These are phyloP conservation scores for Acanthamoeba sp. DNA, from an alignment of 208 protist species.

Conservation along the genomic window DNA sequence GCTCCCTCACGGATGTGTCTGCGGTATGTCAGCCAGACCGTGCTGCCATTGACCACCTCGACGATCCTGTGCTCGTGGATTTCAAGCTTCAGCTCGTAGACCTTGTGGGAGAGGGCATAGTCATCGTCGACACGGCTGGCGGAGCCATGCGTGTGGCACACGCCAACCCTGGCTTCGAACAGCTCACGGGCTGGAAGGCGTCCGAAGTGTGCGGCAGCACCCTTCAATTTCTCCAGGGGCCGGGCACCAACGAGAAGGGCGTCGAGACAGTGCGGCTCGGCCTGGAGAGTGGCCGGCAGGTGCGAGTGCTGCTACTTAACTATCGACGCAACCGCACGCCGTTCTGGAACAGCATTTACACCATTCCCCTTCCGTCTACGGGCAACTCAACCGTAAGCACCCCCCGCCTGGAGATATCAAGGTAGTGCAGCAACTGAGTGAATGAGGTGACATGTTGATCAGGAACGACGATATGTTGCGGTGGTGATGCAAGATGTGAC, in stretches of 20 bases:
- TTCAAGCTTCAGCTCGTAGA: constrained; percentile 15
- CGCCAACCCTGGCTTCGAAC: constrained; percentile 2
- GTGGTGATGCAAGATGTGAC: constrained; percentile 14
- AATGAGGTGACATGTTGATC: too few relatives aligned
- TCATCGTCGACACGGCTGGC: not conserved
- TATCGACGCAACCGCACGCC: constrained; percentile 8
- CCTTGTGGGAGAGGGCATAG: not conserved
- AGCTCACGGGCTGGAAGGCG: not conserved
- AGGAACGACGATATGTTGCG: not conserved
- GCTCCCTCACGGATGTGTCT: too few relatives aligned
- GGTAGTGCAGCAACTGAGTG: too few relatives aligned
- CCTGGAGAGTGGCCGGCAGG: not conserved
- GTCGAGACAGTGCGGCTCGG: not conserved
- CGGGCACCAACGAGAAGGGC: constrained; percentile 54
- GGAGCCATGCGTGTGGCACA: not conserved
- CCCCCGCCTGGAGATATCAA: too few relatives aligned
- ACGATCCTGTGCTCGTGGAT: not conserved
- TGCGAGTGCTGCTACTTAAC: constrained; percentile 15
- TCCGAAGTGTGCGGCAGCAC: constrained; percentile 5
- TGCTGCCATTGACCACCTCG: not conserved
- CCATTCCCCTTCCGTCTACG: not conserved
- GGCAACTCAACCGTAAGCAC: not conserved
- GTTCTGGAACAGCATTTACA: constrained; percentile 59
- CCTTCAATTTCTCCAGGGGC: constrained; percentile 10
- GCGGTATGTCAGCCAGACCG: too few relatives aligned